Evolutionary conservation across 331 rosid genomes (phyloP).

Genomic region (Acacia concinna): DNA sequence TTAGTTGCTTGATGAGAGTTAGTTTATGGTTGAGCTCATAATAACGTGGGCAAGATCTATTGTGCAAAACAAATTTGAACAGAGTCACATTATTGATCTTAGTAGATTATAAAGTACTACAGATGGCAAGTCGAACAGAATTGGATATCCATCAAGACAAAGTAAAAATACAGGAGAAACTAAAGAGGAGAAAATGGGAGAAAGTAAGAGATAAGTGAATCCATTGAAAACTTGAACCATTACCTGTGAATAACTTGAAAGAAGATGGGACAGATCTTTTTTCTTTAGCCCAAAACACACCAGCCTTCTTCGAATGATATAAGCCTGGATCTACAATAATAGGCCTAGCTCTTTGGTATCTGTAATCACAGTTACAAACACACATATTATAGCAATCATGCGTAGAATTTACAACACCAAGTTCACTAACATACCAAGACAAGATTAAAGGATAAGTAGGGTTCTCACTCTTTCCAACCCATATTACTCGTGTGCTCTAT

Average conservation of each 20-base stretch:
- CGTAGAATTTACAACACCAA: background rate
- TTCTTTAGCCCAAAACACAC: background rate
- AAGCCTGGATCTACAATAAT: slow-evolving; percentile 11
- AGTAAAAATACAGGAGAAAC: background rate
- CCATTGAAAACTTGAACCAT: background rate
- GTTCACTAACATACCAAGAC: background rate
- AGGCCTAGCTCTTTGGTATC: slow-evolving; percentile 12
- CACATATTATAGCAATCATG: background rate
- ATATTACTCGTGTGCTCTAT: slow-evolving; percentile 15
- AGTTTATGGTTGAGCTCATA: background rate
- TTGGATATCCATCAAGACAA: background rate
- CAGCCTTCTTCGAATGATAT: background rate
- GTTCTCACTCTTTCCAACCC: slow-evolving; percentile 21
- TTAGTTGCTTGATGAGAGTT: background rate
- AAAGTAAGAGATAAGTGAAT: background rate
- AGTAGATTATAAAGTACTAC: background rate
- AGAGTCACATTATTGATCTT: background rate
- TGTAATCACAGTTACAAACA: background rate
- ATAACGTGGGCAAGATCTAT: background rate
- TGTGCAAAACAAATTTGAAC: background rate
- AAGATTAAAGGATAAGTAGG: background rate
- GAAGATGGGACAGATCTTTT: slow-evolving; percentile 15
- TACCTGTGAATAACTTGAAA: slow-evolving; percentile 20
- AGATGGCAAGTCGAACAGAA: background rate
- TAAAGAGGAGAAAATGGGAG: background rate